Percentiles rank a stretch among this genome's conserved stretches.
Conservation (phyloP, 1,284 basidiomycete genomes). For the Ceratobasidium sp. region DNA sequence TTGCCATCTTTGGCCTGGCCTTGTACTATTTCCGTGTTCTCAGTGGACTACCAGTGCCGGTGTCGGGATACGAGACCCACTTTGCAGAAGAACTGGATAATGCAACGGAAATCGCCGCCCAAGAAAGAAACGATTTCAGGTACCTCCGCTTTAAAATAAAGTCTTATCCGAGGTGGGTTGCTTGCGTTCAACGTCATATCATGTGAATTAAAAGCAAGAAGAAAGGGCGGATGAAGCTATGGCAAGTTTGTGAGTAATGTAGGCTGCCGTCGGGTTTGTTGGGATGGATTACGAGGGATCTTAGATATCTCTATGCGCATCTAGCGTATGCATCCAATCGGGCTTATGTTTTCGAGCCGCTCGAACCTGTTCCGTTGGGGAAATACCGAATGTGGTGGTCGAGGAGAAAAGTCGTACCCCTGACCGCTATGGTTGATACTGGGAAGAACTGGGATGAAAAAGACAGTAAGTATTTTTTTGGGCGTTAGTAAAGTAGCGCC, state of each 20-base stretch:
- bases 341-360: constrained; percentile 31
- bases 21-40: constrained; percentile 39
- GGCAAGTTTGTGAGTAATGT: constrained; percentile 17
- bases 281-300: not conserved
- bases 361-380: constrained; percentile 25
- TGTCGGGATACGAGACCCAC: constrained; percentile 20
- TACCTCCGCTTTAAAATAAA: constrained; percentile 38
- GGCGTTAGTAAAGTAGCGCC: not conserved
- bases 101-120: not conserved
- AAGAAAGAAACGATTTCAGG: not conserved
- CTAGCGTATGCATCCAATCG: constrained; percentile 26
- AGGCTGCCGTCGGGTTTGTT: no score
- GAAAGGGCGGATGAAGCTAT: constrained; percentile 36
- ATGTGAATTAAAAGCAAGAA: constrained; percentile 2
- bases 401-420: constrained; percentile 20
- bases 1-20: constrained; percentile 22
- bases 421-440: constrained; percentile 16
- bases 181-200: not conserved
- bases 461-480: constrained; percentile 5
- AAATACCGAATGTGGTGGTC: constrained; percentile 25
- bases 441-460: constrained; percentile 30
- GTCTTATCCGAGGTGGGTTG: constrained; percentile 21
- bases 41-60: not conserved
- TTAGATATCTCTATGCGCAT: constrained; percentile 32
- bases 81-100: constrained; percentile 13